These are phyloP conservation scores for Penicillium sp. DNA, from an alignment of 2,329 filamentous ascomycete species.

Conservation along the genomic window DNA sequence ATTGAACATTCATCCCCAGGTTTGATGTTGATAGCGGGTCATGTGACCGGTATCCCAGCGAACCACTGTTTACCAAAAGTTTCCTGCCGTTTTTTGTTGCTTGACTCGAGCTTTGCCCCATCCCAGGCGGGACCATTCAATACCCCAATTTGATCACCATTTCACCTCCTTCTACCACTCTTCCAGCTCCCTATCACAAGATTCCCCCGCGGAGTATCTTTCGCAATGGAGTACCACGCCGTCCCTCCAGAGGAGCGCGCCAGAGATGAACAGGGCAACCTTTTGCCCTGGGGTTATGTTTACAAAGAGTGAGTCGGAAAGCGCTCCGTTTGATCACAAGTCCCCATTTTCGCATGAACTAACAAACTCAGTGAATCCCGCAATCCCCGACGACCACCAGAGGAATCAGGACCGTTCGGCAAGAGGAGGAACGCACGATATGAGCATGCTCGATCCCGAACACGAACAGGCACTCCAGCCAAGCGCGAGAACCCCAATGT, in stretches of 20 bases:
- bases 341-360: not conserved
- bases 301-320: slow-evolving; percentile 56
- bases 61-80: slow-evolving; percentile 26
- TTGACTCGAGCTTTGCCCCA: slow-evolving; percentile 5
- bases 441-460: slow-evolving; percentile 49
- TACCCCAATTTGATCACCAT: not conserved
- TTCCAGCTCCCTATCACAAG: not conserved
- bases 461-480: slow-evolving; percentile 59
- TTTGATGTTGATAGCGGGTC: not conserved
- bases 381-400: slow-evolving; percentile 53
- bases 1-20: not conserved
- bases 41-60: slow-evolving; percentile 27
- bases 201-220: not conserved
- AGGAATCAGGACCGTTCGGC: slow-evolving; percentile 64
- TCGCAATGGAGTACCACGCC: slow-evolving; percentile 63
- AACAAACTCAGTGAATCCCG: slow-evolving; percentile 41
- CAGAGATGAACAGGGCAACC: slow-evolving; percentile 58
- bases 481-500: slow-evolving; percentile 57
- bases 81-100: slow-evolving; percentile 6
- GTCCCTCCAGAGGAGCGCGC: slow-evolving; percentile 64
- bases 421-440: slow-evolving; percentile 50
- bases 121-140: not conserved
- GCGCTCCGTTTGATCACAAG: not conserved
- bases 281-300: slow-evolving; percentile 63
- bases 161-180: not conserved